These are phyloP conservation scores for Geranium incanum DNA, from an alignment of 441 rosid genomes.

Conservation along the genomic window DNA sequence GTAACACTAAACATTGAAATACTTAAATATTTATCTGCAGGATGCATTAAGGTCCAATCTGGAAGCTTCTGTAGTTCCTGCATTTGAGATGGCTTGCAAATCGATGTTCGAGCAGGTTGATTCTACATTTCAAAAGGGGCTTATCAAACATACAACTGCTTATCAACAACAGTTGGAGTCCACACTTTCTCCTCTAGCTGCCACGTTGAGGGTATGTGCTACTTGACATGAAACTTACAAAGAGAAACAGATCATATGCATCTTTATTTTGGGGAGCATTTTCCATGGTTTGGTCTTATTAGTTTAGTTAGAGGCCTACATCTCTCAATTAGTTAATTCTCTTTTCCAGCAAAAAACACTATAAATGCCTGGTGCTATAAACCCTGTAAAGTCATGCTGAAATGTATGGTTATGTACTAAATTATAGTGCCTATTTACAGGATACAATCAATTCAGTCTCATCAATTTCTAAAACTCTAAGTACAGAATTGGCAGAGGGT, in stretches of 20 bases:
- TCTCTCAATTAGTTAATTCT: background rate
- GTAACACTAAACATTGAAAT: constrained; percentile 5
- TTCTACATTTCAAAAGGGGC: constrained; percentile 53
- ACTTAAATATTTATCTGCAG: constrained; percentile 30
- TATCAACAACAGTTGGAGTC: constrained; percentile 59
- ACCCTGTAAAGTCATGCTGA: background rate
- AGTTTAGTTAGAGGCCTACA: background rate
- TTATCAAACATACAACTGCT: constrained; percentile 42
- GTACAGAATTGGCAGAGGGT: constrained; percentile 62
- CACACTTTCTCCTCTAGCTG: constrained; percentile 49
- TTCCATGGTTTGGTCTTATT: background rate
- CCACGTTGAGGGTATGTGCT: constrained; percentile 46
- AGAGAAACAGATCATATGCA: background rate
- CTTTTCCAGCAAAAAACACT: background rate
- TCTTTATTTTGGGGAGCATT: background rate
- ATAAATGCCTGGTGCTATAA: background rate
- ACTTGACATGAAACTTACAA: background rate
- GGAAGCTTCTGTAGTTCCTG: constrained; percentile 65
- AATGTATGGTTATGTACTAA: background rate
- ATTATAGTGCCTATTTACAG: constrained; percentile 27
- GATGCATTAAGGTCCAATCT: constrained; percentile 55
- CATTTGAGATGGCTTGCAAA: constrained; percentile 74
- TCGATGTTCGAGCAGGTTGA: constrained; percentile 71
- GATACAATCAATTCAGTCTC: constrained; percentile 62
- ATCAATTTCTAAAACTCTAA: constrained; percentile 47